Conservation (phyloP, 2,329 filamentous ascomycete genomes). For the Aureobasidium musti region DNA sequence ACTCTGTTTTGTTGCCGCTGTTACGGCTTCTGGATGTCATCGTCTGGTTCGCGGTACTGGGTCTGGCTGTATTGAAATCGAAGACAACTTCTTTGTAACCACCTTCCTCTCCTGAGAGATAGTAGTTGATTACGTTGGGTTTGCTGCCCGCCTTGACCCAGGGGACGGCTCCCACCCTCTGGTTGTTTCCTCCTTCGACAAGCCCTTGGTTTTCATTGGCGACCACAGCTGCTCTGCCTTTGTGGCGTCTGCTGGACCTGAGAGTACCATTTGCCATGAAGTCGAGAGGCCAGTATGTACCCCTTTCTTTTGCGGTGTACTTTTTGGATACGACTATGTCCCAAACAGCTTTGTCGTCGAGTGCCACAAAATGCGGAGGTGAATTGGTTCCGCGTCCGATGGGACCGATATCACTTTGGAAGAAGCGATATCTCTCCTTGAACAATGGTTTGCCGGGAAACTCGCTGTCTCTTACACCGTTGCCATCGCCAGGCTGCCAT, state of each 20-base stretch:
- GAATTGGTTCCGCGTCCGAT: slow-evolving; percentile 37
- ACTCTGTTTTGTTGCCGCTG: neutral
- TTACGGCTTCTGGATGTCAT: neutral
- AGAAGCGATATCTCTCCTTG: slow-evolving; percentile 45
- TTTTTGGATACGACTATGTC: slow-evolving; percentile 40
- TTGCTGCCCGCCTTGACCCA: slow-evolving; percentile 30
- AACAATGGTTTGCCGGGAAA: slow-evolving; percentile 36
- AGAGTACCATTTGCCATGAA: slow-evolving; percentile 42
- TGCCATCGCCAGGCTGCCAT: slow-evolving; percentile 45
- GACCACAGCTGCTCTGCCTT: slow-evolving; percentile 42
- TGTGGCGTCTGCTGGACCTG: slow-evolving; percentile 40
- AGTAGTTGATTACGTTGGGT: slow-evolving; percentile 34
- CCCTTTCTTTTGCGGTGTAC: slow-evolving; percentile 36
- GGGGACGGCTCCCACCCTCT: slow-evolving; percentile 33
- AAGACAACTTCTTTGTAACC: slow-evolving; percentile 20
- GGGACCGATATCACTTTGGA: slow-evolving; percentile 39
- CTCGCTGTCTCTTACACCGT: slow-evolving; percentile 41
- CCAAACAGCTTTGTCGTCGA: slow-evolving; percentile 46
- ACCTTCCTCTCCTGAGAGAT: slow-evolving; percentile 36
- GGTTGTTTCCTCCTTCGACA: slow-evolving; percentile 31
- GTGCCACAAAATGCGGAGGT: slow-evolving; percentile 45
- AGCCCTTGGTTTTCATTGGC: slow-evolving; percentile 32
- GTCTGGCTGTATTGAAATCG: neutral
- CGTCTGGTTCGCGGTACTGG: neutral
- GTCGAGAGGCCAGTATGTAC: slow-evolving; percentile 44